Conservation (phyloP, 352 stramenopile genomes). For the Phytophthora brassicae region DNA sequence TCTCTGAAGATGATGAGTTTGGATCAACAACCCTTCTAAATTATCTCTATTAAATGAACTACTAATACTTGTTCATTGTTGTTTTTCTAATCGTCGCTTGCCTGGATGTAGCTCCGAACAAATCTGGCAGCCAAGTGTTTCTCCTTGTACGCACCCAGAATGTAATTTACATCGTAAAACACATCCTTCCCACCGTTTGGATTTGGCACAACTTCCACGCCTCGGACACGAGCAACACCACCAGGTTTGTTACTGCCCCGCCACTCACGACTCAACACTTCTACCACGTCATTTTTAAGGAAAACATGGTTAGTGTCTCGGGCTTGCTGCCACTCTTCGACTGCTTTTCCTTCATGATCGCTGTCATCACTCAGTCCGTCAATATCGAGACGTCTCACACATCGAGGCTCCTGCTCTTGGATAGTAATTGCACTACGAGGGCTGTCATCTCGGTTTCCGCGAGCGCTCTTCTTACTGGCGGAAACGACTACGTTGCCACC, state of each 20-base stretch:
- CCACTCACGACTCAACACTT: conserved; percentile 57
- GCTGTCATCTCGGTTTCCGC: conserved; percentile 13
- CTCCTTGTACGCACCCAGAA: conserved; percentile 57
- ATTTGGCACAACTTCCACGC: conserved; percentile 36
- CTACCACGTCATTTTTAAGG: conserved; percentile 52
- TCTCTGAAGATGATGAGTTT: background rate
- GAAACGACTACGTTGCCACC: conserved; percentile 12
- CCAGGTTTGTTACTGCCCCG: conserved; percentile 70
- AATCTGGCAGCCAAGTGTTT: conserved; percentile 61
- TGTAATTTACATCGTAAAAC: conserved; percentile 71
- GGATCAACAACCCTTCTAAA: background rate
- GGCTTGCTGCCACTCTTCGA: conserved; percentile 21
- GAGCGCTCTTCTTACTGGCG: conserved; percentile 12
- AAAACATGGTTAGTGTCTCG: conserved; percentile 35
- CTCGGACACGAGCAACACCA: conserved; percentile 60
- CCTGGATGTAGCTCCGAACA: conserved; percentile 40
- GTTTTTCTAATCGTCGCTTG: conserved; percentile 22
- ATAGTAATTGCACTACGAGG: conserved; percentile 9
- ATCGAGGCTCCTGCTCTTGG: conserved; percentile 29
- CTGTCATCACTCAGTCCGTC: conserved; percentile 46
- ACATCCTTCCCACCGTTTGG: conserved; percentile 19
- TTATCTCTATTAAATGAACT: conserved; percentile 14
- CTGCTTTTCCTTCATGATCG: conserved; percentile 20
- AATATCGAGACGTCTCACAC: conserved; percentile 50
- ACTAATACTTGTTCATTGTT: background rate